Evolutionary conservation across 495 filamentous ascomycete species (phyloP).

Genomic region (Penicillium diatomitis): DNA sequence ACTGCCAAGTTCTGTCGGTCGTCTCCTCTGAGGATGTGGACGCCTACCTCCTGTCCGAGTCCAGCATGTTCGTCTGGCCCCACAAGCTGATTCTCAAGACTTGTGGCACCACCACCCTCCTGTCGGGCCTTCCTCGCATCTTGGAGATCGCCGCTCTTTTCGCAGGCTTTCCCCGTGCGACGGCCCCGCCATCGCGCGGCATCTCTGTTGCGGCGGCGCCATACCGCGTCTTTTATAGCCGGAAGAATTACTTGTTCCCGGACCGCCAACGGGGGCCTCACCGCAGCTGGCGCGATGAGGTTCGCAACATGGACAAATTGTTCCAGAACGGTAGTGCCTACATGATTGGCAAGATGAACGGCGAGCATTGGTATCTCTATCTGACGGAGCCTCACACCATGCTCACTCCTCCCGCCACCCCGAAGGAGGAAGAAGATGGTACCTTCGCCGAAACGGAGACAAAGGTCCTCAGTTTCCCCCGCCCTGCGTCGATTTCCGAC

Average conservation of each 20-base stretch:
- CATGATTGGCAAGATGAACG: slow-evolving; percentile 99
- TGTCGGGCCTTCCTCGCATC: slow-evolving; percentile 79
- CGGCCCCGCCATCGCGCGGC: slow-evolving; percentile 41
- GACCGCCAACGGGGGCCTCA: slow-evolving; percentile 92
- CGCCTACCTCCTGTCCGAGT: slow-evolving; percentile 95
- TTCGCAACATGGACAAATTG: slow-evolving; percentile 78
- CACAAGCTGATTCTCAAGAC: slow-evolving; percentile 99
- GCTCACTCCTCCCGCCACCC: slow-evolving; percentile 79
- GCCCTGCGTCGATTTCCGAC: slow-evolving; percentile 22
- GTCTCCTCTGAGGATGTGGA: slow-evolving; percentile 93
- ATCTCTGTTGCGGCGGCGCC: slow-evolving; percentile 68
- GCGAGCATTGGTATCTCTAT: slow-evolving; percentile 98
- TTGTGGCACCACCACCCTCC: slow-evolving; percentile 91
- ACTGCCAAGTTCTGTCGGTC: slow-evolving; percentile 95
- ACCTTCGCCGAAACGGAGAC: slow-evolving; percentile 54
- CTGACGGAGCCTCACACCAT: slow-evolving; percentile 75
- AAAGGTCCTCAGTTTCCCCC: slow-evolving; percentile 49
- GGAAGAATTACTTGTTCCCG: slow-evolving; percentile 97
- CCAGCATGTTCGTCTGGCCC: slow-evolving; percentile 98
- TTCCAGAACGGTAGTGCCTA: slow-evolving; percentile 94
- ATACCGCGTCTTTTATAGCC: slow-evolving; percentile 95
- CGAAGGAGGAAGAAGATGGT: slow-evolving; percentile 37
- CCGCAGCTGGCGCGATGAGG: slow-evolving; percentile 95
- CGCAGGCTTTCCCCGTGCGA: slow-evolving; percentile 72
- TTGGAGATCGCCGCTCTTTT: slow-evolving; percentile 81